Conservation (phyloP, 2,329 filamentous ascomycete species). For the Cytospora paraplurivora region DNA sequence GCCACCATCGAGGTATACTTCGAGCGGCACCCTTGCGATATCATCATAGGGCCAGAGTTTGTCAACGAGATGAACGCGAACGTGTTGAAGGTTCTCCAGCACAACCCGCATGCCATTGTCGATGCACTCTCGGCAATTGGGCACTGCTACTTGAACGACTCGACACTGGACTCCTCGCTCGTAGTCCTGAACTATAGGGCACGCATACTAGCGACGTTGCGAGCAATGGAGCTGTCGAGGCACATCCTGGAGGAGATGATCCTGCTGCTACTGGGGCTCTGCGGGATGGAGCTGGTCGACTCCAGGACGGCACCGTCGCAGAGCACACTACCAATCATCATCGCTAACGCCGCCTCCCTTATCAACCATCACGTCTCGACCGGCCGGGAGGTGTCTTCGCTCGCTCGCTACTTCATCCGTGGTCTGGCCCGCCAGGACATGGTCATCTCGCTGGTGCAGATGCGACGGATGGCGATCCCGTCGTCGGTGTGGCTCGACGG, state of each 20-base stretch:
- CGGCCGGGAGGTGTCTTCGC: conserved; percentile 33
- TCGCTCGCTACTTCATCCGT: conserved; percentile 38
- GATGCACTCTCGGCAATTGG: conserved; percentile 38
- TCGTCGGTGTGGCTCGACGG: conserved; percentile 36
- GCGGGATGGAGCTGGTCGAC: conserved; percentile 36
- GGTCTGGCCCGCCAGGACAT: conserved; percentile 39
- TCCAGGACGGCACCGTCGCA: conserved; percentile 23
- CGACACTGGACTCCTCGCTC: conserved; percentile 25
- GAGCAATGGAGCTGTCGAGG: conserved; percentile 31
- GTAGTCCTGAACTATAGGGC: conserved; percentile 35
- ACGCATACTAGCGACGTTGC: conserved; percentile 35
- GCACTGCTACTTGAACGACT: conserved; percentile 34
- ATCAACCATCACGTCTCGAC: conserved; percentile 33
- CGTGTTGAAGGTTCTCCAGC: conserved; percentile 36
- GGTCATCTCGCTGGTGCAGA: conserved; percentile 35
- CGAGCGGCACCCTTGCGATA: conserved; percentile 35
- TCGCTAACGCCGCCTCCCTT: conserved; percentile 33
- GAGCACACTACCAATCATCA: conserved; percentile 33
- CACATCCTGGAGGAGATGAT: conserved; percentile 36
- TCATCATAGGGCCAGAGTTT: conserved; percentile 37
- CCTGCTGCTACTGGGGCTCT: conserved; percentile 35
- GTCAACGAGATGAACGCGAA: conserved; percentile 39
- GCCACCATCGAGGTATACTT: conserved; percentile 37
- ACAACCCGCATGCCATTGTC: conserved; percentile 34
- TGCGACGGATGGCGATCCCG: conserved; percentile 33